These are phyloP conservation scores for Ascochyta fabae DNA, from an alignment of 2,329 filamentous ascomycete genomes.

Conservation along the genomic window DNA sequence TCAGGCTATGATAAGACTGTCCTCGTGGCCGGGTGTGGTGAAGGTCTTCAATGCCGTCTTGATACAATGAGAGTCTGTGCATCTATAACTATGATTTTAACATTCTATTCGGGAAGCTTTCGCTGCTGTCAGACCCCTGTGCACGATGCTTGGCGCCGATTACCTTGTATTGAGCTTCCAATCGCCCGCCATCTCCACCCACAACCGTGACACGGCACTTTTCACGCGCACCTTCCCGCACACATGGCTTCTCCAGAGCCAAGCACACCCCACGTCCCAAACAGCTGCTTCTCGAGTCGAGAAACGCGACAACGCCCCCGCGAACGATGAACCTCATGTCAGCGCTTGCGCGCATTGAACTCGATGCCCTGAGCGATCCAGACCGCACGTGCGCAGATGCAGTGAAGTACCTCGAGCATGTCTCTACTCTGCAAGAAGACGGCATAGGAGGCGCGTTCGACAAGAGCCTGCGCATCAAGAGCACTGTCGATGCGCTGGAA, in stretches of 20 bases:
- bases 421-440: constrained; percentile 7
- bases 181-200: constrained; percentile 1
- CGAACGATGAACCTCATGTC: constrained; percentile 38
- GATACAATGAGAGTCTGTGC: too few species aligned
- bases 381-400: constrained; percentile 24
- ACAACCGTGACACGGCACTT: constrained; percentile 23
- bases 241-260: constrained; percentile 28
- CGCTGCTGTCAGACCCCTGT: too few species aligned
- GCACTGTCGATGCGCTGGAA: constrained; percentile 41
- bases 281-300: constrained; percentile 22
- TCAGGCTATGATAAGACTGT: too few species aligned
- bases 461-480: constrained; percentile 40
- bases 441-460: constrained; percentile 32
- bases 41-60: too few species aligned
- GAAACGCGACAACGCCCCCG: constrained; percentile 26
- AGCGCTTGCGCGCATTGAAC: constrained; percentile 32
- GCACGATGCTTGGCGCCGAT: background rate
- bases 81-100: too few species aligned
- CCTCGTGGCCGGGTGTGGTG: background rate
- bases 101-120: too few species aligned
- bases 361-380: constrained; percentile 30
- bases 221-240: constrained; percentile 10
- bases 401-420: constrained; percentile 16
- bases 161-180: background rate
- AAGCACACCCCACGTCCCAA: constrained; percentile 7